Percentiles rank a stretch among this genome's conserved stretches.
phyloP scores from a whole-genome alignment of 352 stramenopile species.

The Pelagophyceae sp. region DNA sequence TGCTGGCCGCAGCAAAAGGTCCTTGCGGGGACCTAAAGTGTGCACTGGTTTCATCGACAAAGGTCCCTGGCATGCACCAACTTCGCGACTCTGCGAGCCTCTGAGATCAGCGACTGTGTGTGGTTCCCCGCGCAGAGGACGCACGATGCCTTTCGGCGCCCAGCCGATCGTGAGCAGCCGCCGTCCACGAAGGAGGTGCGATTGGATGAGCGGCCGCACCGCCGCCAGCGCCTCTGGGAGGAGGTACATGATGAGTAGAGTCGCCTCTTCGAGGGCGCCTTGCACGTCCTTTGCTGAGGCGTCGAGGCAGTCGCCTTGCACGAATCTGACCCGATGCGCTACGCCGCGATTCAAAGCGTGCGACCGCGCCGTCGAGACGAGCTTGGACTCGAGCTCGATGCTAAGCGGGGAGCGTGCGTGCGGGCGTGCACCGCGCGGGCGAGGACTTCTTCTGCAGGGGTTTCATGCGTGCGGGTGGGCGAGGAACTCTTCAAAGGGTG shows the following conservation, averaged over 20 bases:
- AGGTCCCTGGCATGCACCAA: too few species aligned
- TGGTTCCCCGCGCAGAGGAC: too few species aligned
- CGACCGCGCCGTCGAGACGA: not conserved
- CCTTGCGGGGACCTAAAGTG: too few species aligned
- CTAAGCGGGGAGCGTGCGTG: not conserved
- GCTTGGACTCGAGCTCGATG: not conserved
- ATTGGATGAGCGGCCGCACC: not conserved
- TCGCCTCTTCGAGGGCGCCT: not conserved
- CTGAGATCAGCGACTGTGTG: too few species aligned
- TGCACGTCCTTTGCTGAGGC: not conserved
- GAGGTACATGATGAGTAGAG: conserved; percentile 7
- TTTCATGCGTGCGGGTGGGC: too few species aligned
- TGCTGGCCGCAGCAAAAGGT: too few species aligned
- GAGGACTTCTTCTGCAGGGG: too few species aligned
- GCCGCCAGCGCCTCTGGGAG: not conserved
- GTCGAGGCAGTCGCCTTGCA: not conserved
- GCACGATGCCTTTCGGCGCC: too few species aligned
- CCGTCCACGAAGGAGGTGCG: not conserved
- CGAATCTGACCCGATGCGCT: not conserved
- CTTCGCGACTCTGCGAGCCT: too few species aligned
- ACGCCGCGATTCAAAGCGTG: not conserved
- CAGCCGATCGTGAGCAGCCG: not conserved
- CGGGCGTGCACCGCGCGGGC: too few species aligned
- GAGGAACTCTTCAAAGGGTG: too few species aligned
- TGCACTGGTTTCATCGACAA: too few species aligned